phyloP scores from a whole-genome alignment of 2,329 filamentous ascomycete genomes.

The Ampelomyces quisqualis region DNA sequence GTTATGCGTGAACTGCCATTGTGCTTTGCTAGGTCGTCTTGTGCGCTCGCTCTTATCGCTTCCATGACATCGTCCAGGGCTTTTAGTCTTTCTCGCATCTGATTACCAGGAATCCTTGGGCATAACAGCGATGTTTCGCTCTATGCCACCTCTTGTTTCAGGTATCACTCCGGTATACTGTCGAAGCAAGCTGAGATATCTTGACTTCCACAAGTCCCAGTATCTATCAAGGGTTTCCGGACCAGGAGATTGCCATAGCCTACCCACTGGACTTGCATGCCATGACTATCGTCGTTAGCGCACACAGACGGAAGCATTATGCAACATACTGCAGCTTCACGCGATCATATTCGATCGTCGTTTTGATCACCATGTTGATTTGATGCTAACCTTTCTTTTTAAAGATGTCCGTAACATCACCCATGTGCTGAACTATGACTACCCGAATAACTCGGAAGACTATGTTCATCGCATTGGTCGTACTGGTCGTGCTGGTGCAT shows the following conservation, averaged over 20 bases:
- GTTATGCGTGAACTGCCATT: constrained; percentile 63
- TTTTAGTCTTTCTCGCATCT: constrained; percentile 81
- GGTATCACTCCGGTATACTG: constrained; percentile 61
- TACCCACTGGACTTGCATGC: constrained; percentile 48
- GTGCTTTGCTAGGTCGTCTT: constrained; percentile 89
- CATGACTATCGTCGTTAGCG: constrained; percentile 49
- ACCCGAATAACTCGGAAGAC: constrained; percentile 85
- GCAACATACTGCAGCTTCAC: constrained; percentile 57
- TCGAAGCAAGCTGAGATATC: constrained; percentile 76
- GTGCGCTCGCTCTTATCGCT: constrained; percentile 69
- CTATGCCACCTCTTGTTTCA: constrained; percentile 73
- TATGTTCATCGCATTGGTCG: constrained; percentile 69
- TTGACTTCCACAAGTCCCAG: constrained; percentile 76
- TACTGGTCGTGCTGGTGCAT: constrained; percentile 74
- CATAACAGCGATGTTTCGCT: constrained; percentile 70
- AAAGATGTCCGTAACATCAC: constrained; percentile 99
- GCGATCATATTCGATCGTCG: constrained; percentile 57
- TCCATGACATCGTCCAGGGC: constrained; percentile 91
- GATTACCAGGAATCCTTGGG: constrained; percentile 81
- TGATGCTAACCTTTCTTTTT: constrained; percentile 75
- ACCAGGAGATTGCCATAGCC: constrained; percentile 61
- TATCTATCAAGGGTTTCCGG: constrained; percentile 66
- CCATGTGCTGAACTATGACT: constrained; percentile 99
- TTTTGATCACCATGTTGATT: constrained; percentile 48
- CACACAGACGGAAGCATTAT: constrained; percentile 58